Percentiles rank a stretch among this genome's conserved stretches.
Conservation (phyloP, 495 filamentous ascomycete species). For the Clavariopsis aquatica region DNA sequence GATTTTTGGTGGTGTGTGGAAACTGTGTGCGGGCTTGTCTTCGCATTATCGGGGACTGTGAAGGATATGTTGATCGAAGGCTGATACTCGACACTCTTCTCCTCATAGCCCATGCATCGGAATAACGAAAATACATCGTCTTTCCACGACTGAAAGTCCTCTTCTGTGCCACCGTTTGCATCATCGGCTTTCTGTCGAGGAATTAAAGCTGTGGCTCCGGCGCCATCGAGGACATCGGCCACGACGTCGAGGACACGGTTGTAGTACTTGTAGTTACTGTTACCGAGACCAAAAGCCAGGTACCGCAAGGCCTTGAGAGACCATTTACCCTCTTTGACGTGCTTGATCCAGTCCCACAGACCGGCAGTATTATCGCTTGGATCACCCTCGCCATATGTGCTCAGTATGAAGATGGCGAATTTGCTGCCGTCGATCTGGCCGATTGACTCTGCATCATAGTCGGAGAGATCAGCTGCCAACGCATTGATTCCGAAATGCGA, state of each 20-base stretch:
- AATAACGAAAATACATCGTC: conserved; percentile 49
- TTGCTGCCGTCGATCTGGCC: conserved; percentile 47
- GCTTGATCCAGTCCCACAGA: conserved; percentile 52
- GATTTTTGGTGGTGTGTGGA: conserved; percentile 43
- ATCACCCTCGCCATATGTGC: conserved; percentile 60
- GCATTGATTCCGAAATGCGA: conserved; percentile 49
- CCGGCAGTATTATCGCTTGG: conserved; percentile 55
- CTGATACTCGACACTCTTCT: conserved; percentile 47
- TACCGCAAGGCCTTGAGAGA: conserved; percentile 48
- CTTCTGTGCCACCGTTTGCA: conserved; percentile 51
- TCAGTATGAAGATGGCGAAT: conserved; percentile 54
- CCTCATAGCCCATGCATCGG: conserved; percentile 45
- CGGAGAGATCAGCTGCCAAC: conserved; percentile 53
- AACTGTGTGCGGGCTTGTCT: conserved; percentile 47
- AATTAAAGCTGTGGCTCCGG: conserved; percentile 48
- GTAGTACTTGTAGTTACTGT: conserved; percentile 57
- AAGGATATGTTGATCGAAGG: conserved; percentile 51
- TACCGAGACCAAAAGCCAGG: conserved; percentile 52
- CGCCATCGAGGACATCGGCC: conserved; percentile 43
- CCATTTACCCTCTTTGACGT: conserved; percentile 29
- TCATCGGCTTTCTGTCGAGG: conserved; percentile 51
- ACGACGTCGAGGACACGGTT: conserved; percentile 52
- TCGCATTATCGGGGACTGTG: conserved; percentile 45
- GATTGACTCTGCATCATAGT: conserved; percentile 53
- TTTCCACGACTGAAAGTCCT: conserved; percentile 57